A percentile compares a stretch with the other conserved stretches of the same genome.
phyloP scores from a whole-genome alignment of 768 basidiomycete species.

The Mycena galopus region DNA sequence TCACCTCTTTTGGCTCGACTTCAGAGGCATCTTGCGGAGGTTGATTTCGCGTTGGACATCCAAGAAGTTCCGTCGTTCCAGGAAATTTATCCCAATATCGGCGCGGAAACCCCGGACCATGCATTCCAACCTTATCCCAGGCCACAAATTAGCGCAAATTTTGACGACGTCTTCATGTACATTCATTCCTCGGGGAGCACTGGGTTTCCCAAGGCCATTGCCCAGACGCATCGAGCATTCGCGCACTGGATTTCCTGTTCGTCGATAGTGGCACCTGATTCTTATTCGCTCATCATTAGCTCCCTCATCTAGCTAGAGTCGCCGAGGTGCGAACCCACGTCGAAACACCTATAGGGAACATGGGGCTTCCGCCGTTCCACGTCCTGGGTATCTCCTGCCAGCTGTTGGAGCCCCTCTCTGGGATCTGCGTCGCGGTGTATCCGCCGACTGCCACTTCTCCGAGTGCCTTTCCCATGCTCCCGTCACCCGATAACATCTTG shows the following conservation, averaged over 20 bases:
- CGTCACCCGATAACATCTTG: slow-evolving; percentile 53
- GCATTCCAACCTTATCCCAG: too few relatives aligned
- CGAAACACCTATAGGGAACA: slow-evolving; percentile 35
- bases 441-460: slow-evolving; percentile 42
- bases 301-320: slow-evolving; percentile 20
- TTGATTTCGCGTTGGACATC: too few relatives aligned
- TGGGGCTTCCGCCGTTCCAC: slow-evolving; percentile 52
- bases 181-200: slow-evolving; percentile 59
- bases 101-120: too few relatives aligned
- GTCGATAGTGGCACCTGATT: too few relatives aligned
- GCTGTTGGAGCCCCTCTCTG: slow-evolving; percentile 42
- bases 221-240: slow-evolving; percentile 39
- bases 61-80: too few relatives aligned
- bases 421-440: slow-evolving; percentile 39
- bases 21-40: too few relatives aligned
- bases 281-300: too few relatives aligned
- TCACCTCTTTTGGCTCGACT: too few relatives aligned
- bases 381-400: slow-evolving; percentile 43
- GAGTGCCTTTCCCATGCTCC: slow-evolving; percentile 45
- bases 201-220: slow-evolving; percentile 53
- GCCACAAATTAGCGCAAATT: too few relatives aligned
- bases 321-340: slow-evolving; percentile 32
- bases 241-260: slow-evolving; percentile 37
- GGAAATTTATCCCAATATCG: too few relatives aligned
- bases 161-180: slow-evolving; percentile 42